Evolutionary conservation across 1,284 basidiomycete genomes (phyloP).

Genomic region (Flammula alnicola): DNA sequence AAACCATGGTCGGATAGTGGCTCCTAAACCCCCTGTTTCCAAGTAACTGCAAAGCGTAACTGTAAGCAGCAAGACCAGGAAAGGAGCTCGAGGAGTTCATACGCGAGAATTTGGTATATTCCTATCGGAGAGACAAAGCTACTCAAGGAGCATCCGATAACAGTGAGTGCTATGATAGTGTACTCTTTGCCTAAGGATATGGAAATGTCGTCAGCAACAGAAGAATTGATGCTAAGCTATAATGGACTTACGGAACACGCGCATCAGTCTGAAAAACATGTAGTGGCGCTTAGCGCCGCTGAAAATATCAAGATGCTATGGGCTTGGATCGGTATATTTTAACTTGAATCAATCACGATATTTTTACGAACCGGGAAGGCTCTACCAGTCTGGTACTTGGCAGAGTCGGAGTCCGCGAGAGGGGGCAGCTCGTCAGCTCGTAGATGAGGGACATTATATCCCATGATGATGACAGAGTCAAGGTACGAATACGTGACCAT

Average conservation of each 20-base stretch:
- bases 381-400: conserved; percentile 34
- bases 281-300: not conserved
- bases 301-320: conserved; percentile 18
- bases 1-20: conserved; percentile 47
- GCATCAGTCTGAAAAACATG: conserved; percentile 7
- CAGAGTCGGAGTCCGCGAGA: conserved; percentile 58
- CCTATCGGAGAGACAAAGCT: conserved; percentile 16
- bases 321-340: conserved; percentile 38
- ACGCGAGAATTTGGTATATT: conserved; percentile 12
- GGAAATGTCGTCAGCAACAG: not conserved
- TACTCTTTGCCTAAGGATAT: conserved; percentile 40
- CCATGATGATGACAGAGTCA: conserved; percentile 50
- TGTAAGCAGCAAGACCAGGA: not conserved
- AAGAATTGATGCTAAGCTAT: conserved; percentile 8
- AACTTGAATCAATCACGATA: conserved; percentile 7
- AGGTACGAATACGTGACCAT: conserved; percentile 63
- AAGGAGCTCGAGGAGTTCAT: not conserved
- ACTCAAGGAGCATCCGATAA: conserved; percentile 1
- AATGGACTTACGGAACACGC: conserved; percentile 2
- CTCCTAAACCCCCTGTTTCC: conserved; percentile 42
- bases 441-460: conserved; percentile 44
- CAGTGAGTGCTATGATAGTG: conserved; percentile 20
- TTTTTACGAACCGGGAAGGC: conserved; percentile 17
- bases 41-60: conserved; percentile 39
- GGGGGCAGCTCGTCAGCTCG: conserved; percentile 51